phyloP scores from a whole-genome alignment of 352 stramenopile genomes.

The Globisporangium heterothallicum region DNA sequence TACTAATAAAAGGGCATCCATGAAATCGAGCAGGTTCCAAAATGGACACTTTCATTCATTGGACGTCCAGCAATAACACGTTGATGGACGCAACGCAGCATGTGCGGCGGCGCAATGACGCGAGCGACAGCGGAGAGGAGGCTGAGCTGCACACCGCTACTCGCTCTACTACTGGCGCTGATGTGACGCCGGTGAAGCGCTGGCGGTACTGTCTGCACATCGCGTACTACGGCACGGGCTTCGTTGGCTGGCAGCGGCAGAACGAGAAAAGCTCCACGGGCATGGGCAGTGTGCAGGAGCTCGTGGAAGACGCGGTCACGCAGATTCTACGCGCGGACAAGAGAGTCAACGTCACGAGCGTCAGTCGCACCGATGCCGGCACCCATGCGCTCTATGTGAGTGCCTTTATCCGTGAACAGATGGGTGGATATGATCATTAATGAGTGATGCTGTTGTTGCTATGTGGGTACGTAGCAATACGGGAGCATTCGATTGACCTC shows the following conservation, averaged over 20 bases:
- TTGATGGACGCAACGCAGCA: too few species aligned
- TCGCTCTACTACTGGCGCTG: too few species aligned
- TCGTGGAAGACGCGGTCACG: slow-evolving; percentile 68
- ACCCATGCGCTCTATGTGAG: slow-evolving; percentile 83
- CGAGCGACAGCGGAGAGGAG: not conserved
- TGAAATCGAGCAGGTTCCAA: too few species aligned
- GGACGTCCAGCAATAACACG: too few species aligned
- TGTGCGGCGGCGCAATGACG: not conserved
- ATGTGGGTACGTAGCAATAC: slow-evolving; percentile 55
- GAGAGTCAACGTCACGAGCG: slow-evolving; percentile 77
- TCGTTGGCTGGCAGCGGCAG: slow-evolving; percentile 81
- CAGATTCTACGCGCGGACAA: slow-evolving; percentile 29
- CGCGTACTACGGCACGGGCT: slow-evolving; percentile 68
- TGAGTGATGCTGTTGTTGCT: slow-evolving; percentile 8
- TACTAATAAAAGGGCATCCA: slow-evolving; percentile 3
- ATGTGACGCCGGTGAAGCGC: slow-evolving; percentile 2
- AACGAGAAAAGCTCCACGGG: slow-evolving; percentile 37
- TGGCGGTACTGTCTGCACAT: slow-evolving; percentile 71
- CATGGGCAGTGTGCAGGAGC: slow-evolving; percentile 72
- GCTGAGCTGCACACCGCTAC: not conserved
- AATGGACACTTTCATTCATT: too few species aligned
- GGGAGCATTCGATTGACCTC: slow-evolving; percentile 61
- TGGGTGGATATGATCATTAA: not conserved
- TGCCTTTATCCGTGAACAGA: too few species aligned
- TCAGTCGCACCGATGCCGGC: slow-evolving; percentile 78